Base-by-base conservation (phyloP, 352 stramenopile species). In the Thraustochytrium sp. region DNA sequence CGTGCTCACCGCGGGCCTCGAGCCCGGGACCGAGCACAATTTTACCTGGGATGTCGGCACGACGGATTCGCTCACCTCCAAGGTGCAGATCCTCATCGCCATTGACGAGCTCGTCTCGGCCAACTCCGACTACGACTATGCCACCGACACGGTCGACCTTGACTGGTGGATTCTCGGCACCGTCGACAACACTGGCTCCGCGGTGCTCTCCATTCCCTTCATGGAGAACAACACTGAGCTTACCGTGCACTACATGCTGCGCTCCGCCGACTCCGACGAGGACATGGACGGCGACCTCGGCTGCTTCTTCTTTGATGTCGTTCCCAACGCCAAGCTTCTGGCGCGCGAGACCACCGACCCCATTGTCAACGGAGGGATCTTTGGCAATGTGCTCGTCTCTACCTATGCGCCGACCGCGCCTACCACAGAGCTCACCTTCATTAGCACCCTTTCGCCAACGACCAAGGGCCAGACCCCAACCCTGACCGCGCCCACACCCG, bases 131-230 rank as follows among this genome's bases (percentile, higher is more conserved):
- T 84, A 37, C 31, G 75, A 84, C 2, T 84, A 84, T 36, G 26
- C 31, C 29, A 37, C 26, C n/a, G 75, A 84, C 61, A 56, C 29
- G 13, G 59, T 83, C 13, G 75, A 84, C 23, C 75, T 83, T 23
- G 54, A 84, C 18, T 84, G 75, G 75, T 42, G 40, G 29, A 23
- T 75, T 16, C 13, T 84, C 5, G 75, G 26, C 61, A 42, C 49
- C 8, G 48, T 80, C 13, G 31, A 37, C 18, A 84, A 80, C 49
- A 76, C 75, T 4, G 75, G 75, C 1, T 26, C 9, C 5, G 75
- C 56, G 13, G 84, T 5, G 13, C 29, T 84, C 3, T 26, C 55
- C 9, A 49, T 84, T 73, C 75, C 75, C 21, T 3, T 48, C 48
- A 61, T 80, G 48, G 29, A 16, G 11, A 51, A 72, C 48, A 77